Base-by-base conservation (phyloP, 345 rosid species). In the Bruguiera sexangula region DNA sequence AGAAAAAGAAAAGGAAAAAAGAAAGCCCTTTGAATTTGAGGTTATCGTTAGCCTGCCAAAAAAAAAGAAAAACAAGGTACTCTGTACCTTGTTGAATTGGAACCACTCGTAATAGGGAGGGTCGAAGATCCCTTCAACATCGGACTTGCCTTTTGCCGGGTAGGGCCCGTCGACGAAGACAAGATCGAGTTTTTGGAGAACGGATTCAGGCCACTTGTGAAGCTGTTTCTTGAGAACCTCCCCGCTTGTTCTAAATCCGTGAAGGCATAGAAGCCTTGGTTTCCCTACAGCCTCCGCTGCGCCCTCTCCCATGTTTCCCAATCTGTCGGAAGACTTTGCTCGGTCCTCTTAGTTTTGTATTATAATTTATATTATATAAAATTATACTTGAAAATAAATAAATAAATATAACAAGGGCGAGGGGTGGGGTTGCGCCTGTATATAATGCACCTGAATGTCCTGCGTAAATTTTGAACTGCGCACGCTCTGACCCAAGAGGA, bases 41-140 rank as follows among this genome's bases (percentile, higher is more conserved):
- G 11, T 1, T 3, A 9, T 11, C 13, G 13, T 9, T 11, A 11
- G 15, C 48, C 48, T 10, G 48, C 48, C 48, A 46, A 10, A 16
- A 32, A 32, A 5, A 5, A 6, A 5, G 5, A 32, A 6, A 32
- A 32, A 6, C 7, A n/a, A 3, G 21, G 46, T 6, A 0, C 3
- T 6, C 36, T 32, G 36, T 32, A 32, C 98, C 93, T 90, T 86
- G 78, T 93, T 86, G 78, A 88, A 88, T 55, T 93, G 98, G 77
- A 90, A 93, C 98, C 96, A 93, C 79, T 93, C 98, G 77, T 88
- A 90, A 62, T 88, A 93, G 62, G 98, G 98, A 84, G 98, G 93
- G 66, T 90, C 93, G 43, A 93, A 93, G 73, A 93, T 84, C 4
- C 96, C 93, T 69, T 89, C 86, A 51, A 93, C 96, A 56, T 87